Conservation (phyloP, 768 basidiomycete species). For the Pluteus cervinus region DNA sequence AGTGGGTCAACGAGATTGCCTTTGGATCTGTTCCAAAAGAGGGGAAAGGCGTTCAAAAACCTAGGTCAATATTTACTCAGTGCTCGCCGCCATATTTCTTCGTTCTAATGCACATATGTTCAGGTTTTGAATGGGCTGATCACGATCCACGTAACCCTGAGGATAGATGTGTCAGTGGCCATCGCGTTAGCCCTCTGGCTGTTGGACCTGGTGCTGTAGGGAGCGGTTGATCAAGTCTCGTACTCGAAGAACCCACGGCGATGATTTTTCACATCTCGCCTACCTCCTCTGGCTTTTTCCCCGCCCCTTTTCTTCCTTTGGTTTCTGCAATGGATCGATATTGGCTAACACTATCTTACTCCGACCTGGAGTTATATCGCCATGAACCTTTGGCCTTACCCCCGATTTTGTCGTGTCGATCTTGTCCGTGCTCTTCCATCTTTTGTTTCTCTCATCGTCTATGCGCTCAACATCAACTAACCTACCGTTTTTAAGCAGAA, state of each 20-base stretch:
- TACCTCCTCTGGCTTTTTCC: conserved; percentile 16
- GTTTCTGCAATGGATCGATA: neutral
- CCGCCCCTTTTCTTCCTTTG: neutral
- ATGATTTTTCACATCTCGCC: conserved; percentile 64
- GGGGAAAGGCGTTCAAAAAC: conserved; percentile 42
- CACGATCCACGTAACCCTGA: conserved; percentile 46
- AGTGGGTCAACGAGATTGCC: conserved; percentile 42
- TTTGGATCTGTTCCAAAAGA: conserved; percentile 50
- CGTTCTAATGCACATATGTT: neutral
- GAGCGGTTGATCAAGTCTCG: conserved; percentile 51
- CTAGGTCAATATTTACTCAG: conserved; percentile 29
- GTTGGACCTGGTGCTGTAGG: conserved; percentile 33
- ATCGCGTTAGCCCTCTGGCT: conserved; percentile 46
- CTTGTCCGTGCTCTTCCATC: too few species aligned
- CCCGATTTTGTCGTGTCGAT: too few species aligned
- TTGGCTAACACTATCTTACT: conserved; percentile 2
- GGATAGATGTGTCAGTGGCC: conserved; percentile 76
- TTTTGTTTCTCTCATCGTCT: too few species aligned
- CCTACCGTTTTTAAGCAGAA: conserved; percentile 21
- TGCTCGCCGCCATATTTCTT: neutral
- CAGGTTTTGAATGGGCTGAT: conserved; percentile 73
- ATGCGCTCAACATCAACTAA: too few species aligned
- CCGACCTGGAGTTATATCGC: too few species aligned
- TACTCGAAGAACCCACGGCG: conserved; percentile 53
- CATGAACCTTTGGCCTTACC: too few species aligned